These are phyloP conservation scores for Triticum aestivum DNA, from an alignment of 176 grass and related monocot genomes.

Conservation along the genomic window IWGSC_CS_RefSeq_v2.1 NC_057805.1:78789061-78789560, in stretches of 20 bases:
- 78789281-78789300: neutral
- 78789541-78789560: slow-evolving; percentile 10
- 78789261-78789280: neutral
- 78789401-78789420: neutral
- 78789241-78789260: no score
- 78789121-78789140: no score
- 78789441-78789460: neutral
- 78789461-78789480: neutral
- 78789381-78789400: neutral
- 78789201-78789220: no score
- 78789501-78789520: neutral
- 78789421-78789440: neutral
- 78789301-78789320: neutral
- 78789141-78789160: no score
- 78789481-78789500: slow-evolving; percentile 1
- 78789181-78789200: no score
- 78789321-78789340: neutral
- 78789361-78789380: neutral
- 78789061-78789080: no score
- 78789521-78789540: slow-evolving; percentile 7
- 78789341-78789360: neutral
- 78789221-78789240: no score
- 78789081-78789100: no score
- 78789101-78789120: no score
- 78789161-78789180: no score